A percentile compares a stretch with the other conserved stretches of the same genome.
Conservation (phyloP, 2,329 filamentous ascomycete species). For the Blumeriella jaapii region DNA sequence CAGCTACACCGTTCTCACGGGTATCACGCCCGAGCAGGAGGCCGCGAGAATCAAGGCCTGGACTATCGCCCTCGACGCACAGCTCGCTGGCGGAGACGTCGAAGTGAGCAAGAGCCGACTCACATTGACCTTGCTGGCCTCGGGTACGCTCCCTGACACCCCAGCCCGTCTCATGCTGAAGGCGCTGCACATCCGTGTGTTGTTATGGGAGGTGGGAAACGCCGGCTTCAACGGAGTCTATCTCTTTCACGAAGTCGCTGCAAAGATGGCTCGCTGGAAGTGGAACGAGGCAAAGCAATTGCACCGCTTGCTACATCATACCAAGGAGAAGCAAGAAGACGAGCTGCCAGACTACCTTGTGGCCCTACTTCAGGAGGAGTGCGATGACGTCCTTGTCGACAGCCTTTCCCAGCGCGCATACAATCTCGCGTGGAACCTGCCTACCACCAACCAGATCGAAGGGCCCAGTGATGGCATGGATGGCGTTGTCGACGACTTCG, state of each 20-base stretch:
- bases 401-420: slow-evolving; percentile 74
- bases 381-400: slow-evolving; percentile 69
- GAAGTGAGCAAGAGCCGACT: slow-evolving; percentile 83
- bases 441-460: slow-evolving; percentile 55
- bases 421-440: slow-evolving; percentile 79
- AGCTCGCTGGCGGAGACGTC: slow-evolving; percentile 79
- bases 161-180: slow-evolving; percentile 81
- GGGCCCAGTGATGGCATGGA: slow-evolving; percentile 64
- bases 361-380: slow-evolving; percentile 64
- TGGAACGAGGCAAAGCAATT: slow-evolving; percentile 74
- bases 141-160: slow-evolving; percentile 73
- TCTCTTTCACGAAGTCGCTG: slow-evolving; percentile 57
- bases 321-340: slow-evolving; percentile 38
- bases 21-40: slow-evolving; percentile 75
- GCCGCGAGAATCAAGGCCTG: slow-evolving; percentile 79
- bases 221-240: slow-evolving; percentile 52
- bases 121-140: slow-evolving; percentile 76
- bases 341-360: slow-evolving; percentile 66
- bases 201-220: slow-evolving; percentile 68
- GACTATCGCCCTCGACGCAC: slow-evolving; percentile 86
- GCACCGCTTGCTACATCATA: slow-evolving; percentile 36
- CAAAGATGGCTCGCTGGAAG: slow-evolving; percentile 59
- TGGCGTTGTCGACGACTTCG: slow-evolving; percentile 71
- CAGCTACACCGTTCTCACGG: slow-evolving; percentile 67
- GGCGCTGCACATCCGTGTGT: slow-evolving; percentile 78